These are phyloP conservation scores for Phoenix roebelenii DNA, from an alignment of 176 grass and related monocot species.

Conservation along the genomic window DNA sequence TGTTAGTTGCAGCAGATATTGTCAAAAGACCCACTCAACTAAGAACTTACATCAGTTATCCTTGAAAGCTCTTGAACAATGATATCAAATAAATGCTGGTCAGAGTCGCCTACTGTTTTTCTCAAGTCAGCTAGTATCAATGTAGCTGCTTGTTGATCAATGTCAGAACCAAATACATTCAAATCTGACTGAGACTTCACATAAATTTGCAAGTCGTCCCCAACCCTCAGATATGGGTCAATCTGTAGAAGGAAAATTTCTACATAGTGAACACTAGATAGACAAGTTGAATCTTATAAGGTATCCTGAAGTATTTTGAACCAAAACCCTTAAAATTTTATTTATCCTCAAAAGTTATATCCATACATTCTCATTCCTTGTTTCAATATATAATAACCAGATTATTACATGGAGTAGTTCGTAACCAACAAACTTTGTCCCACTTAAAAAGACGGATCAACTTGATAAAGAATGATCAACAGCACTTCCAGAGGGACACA, in stretches of 20 bases:
- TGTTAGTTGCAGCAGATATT: neutral
- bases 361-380: too few species aligned
- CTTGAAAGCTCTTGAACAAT: slow-evolving; percentile 42
- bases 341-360: too few species aligned
- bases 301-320: neutral
- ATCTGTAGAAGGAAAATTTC: slow-evolving; percentile 40
- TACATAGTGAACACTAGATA: slow-evolving; percentile 3
- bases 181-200: slow-evolving; percentile 73
- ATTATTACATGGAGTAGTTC: too few species aligned
- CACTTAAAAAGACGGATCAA: too few species aligned
- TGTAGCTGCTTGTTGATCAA: slow-evolving; percentile 52
- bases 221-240: slow-evolving; percentile 81
- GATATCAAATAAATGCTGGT: slow-evolving; percentile 57
- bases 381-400: too few species aligned
- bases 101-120: slow-evolving; percentile 30
- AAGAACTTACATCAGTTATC: slow-evolving; percentile 51
- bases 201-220: slow-evolving; percentile 86
- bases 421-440: too few species aligned
- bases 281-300: neutral
- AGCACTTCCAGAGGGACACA: too few species aligned
- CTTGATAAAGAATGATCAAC: too few species aligned
- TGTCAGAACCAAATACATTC: slow-evolving; percentile 60
- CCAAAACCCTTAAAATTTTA: too few species aligned
- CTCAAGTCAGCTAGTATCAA: slow-evolving; percentile 54
- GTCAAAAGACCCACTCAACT: too few species aligned